Conservation (phyloP, 225 moss, liverwort and hornwort genomes). For the Physcomitrium patens region DNA sequence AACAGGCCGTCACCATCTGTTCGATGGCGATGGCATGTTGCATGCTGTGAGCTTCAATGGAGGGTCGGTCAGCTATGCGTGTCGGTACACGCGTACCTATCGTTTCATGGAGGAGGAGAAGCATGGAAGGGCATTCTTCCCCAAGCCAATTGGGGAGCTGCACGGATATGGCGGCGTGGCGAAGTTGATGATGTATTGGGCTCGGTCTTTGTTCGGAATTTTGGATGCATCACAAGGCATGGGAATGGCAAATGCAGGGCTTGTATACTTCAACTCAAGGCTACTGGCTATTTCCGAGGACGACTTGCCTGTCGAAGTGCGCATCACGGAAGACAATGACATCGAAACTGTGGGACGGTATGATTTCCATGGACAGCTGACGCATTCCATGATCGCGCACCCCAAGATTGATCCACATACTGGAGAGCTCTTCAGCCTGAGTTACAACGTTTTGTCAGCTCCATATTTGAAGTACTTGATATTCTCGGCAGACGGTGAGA, state of each 20-base stretch:
- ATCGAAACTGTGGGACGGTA: constrained; percentile 72
- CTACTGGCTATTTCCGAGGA: constrained; percentile 92
- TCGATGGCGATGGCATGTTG: constrained; percentile 97
- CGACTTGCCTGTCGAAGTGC: constrained; percentile 75
- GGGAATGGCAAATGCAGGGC: constrained; percentile 96
- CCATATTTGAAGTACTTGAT: constrained; percentile 71
- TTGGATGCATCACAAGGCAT: constrained; percentile 79
- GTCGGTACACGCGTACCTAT: constrained; percentile 85
- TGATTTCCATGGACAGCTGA: constrained; percentile 79
- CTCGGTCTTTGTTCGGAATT: constrained; percentile 68
- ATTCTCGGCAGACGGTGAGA: constrained; percentile 61
- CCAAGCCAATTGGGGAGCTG: constrained; percentile 91
- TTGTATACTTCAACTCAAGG: constrained; percentile 69
- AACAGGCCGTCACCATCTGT: constrained; percentile 81
- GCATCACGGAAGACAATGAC: constrained; percentile 59
- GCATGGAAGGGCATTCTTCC: constrained; percentile 70
- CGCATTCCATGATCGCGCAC: constrained; percentile 93
- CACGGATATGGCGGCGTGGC: constrained; percentile 88
- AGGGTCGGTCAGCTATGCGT: constrained; percentile 72
- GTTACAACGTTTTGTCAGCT: constrained; percentile 79
- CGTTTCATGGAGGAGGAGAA: constrained; percentile 68
- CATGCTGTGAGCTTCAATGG: constrained; percentile 75
- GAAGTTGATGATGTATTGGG: constrained; percentile 66
- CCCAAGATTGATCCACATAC: constrained; percentile 77
- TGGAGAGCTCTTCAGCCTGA: constrained; percentile 78